These are phyloP conservation scores for Carallia pectinifolia DNA, from an alignment of 345 rosid species.

Conservation along the genomic window DNA sequence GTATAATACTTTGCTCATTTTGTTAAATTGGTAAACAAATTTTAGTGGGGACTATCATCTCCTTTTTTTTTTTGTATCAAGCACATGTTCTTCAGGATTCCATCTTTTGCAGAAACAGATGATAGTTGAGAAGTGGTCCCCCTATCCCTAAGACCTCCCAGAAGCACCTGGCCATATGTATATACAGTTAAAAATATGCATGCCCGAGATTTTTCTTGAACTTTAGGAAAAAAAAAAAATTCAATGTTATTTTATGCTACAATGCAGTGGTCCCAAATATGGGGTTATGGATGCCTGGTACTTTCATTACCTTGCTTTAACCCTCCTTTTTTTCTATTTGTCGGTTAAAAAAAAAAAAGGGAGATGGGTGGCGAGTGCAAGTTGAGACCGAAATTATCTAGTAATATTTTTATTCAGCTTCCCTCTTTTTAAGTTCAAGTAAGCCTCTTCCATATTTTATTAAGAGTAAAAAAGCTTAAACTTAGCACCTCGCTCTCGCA, in stretches of 20 bases:
- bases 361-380: too few relatives aligned
- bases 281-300: background rate
- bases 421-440: too few relatives aligned
- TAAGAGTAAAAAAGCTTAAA: too few relatives aligned
- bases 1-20: conserved; percentile 8
- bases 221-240: conserved; percentile 33
- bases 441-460: too few relatives aligned
- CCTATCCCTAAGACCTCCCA: background rate
- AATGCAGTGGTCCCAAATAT: conserved; percentile 65
- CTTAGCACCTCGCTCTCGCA: too few relatives aligned
- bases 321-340: background rate
- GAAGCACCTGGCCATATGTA: conserved; percentile 36
- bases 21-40: conserved; percentile 28
- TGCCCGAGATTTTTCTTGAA: conserved; percentile 52
- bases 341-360: too few relatives aligned
- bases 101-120: conserved; percentile 27
- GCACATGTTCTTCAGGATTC: conserved; percentile 13
- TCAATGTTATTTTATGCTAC: conserved; percentile 52
- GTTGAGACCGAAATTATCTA: too few relatives aligned
- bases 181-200: conserved; percentile 42
- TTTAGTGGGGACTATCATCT: conserved; percentile 35
- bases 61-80: conserved; percentile 16
- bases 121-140: conserved; percentile 87
- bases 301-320: conserved; percentile 22
- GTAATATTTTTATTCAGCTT: too few relatives aligned